A percentile compares a stretch with the other conserved stretches of the same genome.
Evolutionary conservation across 2,329 filamentous ascomycete genomes (phyloP).

Genomic region (Sarocladium strictum): DNA sequence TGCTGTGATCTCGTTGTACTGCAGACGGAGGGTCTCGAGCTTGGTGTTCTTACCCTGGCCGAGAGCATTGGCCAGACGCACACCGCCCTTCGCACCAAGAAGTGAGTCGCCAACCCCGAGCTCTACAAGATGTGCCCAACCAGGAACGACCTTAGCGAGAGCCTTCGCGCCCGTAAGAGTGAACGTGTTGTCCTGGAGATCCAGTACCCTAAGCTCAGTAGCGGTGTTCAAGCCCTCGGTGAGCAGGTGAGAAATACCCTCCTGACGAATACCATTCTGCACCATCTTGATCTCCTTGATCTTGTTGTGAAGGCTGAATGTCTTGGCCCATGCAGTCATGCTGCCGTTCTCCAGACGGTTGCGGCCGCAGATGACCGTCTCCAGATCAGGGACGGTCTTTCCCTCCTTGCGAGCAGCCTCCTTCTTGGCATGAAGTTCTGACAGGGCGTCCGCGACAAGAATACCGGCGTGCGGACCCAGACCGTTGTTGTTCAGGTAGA

Average conservation of each 20-base stretch:
- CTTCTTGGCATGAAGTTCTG: constrained; percentile 77
- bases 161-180: constrained; percentile 74
- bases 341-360: constrained; percentile 94
- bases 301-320: constrained; percentile 75
- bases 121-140: constrained; percentile 73
- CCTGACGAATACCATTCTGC: constrained; percentile 93
- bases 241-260: constrained; percentile 80
- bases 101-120: constrained; percentile 87
- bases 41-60: constrained; percentile 69
- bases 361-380: constrained; percentile 95
- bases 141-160: constrained; percentile 65
- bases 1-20: constrained; percentile 90
- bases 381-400: constrained; percentile 71
- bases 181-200: constrained; percentile 97
- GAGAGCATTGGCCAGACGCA: constrained; percentile 68
- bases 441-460: constrained; percentile 81
- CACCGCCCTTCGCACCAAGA: constrained; percentile 69
- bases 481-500: constrained; percentile 98
- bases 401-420: constrained; percentile 66
- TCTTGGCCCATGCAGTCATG: constrained; percentile 91
- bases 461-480: constrained; percentile 88
- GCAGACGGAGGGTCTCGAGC: constrained; percentile 74
- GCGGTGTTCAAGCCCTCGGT: constrained; percentile 71
- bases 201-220: constrained; percentile 64
- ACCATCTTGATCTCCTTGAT: constrained; percentile 93